Evolutionary conservation across 164 flowering plant genomes (phyloP).

Genomic region (Piper longum): DNA sequence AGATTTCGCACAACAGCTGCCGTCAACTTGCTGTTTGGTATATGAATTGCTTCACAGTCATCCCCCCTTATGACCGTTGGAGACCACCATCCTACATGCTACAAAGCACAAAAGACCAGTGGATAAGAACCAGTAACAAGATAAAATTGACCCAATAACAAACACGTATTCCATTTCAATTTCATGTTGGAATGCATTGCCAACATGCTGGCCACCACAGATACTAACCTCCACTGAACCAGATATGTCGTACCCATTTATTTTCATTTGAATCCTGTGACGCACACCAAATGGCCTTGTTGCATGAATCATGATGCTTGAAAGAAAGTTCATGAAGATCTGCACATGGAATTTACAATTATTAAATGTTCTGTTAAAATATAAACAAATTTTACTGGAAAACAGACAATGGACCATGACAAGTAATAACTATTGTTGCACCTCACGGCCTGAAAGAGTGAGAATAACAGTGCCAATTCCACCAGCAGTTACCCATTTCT

Average conservation of each 20-base stretch:
- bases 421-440: slow-evolving; percentile 7
- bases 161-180: no score
- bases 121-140: no score
- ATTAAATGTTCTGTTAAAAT: no score
- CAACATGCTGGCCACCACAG: no score
- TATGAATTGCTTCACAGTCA: slow-evolving; percentile 93
- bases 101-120: slow-evolving; percentile 4
- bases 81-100: slow-evolving; percentile 99
- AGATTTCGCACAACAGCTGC: slow-evolving; percentile 92
- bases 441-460: slow-evolving; percentile 99
- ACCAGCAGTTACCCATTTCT: slow-evolving; percentile 95
- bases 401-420: not conserved
- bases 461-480: slow-evolving; percentile 96
- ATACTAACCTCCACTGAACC: slow-evolving; percentile 93
- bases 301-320: slow-evolving; percentile 92
- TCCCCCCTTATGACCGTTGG: slow-evolving; percentile 94
- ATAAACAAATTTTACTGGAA: no score
- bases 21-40: slow-evolving; percentile 92
- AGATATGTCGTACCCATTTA: slow-evolving; percentile 94
- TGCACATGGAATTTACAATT: slow-evolving; percentile 12
- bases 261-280: slow-evolving; percentile 94
- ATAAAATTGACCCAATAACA: no score
- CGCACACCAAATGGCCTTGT: slow-evolving; percentile 81
- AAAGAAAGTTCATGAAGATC: slow-evolving; percentile 92
- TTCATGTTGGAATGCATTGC: no score